phyloP scores from a whole-genome alignment of 805 yeast species.

The Candida coquimbonensis region DNA sequence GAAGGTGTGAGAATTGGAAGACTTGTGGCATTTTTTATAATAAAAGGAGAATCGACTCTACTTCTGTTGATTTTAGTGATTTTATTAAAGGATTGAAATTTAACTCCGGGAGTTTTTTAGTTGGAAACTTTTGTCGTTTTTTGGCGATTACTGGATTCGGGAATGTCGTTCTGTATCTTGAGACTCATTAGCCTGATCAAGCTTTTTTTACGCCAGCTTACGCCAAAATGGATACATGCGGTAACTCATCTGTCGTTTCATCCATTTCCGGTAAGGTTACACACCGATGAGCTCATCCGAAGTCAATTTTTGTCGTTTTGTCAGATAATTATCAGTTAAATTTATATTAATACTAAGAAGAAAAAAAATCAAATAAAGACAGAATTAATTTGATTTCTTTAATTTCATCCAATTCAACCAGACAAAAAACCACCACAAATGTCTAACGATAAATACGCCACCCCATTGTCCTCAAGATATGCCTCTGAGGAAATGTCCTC shows the following conservation, averaged over 20 bases:
- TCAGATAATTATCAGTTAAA: background rate
- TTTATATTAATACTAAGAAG: background rate
- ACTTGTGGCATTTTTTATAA: constrained; percentile 19
- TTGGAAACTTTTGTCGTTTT: too few species aligned
- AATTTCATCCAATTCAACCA: background rate
- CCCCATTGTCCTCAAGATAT: constrained; percentile 94
- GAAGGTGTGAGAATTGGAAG: constrained; percentile 69
- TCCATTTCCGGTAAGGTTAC: too few species aligned
- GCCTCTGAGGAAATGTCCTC: constrained; percentile 97
- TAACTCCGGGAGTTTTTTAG: too few species aligned
- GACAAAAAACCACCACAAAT: constrained; percentile 5
- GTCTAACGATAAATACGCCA: constrained; percentile 66
- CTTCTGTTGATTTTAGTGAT: constrained; percentile 4
- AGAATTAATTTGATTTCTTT: background rate
- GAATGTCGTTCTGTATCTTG: too few species aligned
- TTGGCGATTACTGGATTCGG: too few species aligned
- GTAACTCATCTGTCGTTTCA: too few species aligned
- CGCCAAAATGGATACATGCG: too few species aligned
- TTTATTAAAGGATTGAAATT: background rate
- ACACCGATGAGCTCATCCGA: too few species aligned
- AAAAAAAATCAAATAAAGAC: background rate
- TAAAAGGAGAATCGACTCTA: constrained; percentile 22
- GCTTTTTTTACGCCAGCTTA: too few species aligned
- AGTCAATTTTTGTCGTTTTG: too few species aligned
- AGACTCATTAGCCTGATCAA: too few species aligned